Evolutionary conservation across 352 stramenopile genomes (phyloP).

Genomic region (Phytopythium ostracodes): DNA sequence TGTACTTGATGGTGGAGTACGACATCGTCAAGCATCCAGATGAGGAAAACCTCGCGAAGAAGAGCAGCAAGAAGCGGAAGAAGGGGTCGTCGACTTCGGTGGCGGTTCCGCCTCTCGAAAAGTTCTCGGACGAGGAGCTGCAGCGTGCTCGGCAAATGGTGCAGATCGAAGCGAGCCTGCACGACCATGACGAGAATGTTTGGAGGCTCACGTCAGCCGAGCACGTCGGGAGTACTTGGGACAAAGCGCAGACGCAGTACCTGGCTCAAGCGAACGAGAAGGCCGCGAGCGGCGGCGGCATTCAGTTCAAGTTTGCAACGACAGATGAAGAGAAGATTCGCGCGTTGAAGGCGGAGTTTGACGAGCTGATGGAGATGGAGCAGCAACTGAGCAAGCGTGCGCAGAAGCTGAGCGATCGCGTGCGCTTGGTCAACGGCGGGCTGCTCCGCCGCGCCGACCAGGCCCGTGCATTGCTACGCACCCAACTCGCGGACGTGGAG

Average conservation of each 20-base stretch:
- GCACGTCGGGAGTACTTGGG: slow-evolving; percentile 29
- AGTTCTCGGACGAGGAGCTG: slow-evolving; percentile 64
- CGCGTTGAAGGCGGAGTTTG: slow-evolving; percentile 54
- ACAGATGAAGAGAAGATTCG: slow-evolving; percentile 38
- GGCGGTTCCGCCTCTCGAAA: slow-evolving; percentile 21
- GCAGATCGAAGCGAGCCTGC: slow-evolving; percentile 69
- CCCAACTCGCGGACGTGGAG: slow-evolving; percentile 37
- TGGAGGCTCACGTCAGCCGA: slow-evolving; percentile 30
- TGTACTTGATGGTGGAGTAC: slow-evolving; percentile 60
- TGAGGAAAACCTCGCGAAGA: slow-evolving; percentile 28
- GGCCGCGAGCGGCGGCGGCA: slow-evolving; percentile 9
- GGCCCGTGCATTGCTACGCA: slow-evolving; percentile 27
- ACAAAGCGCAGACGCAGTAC: slow-evolving; percentile 30
- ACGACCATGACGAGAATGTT: slow-evolving; percentile 17
- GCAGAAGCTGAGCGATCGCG: slow-evolving; percentile 72
- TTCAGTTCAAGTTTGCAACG: slow-evolving; percentile 43
- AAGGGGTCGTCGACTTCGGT: slow-evolving; percentile 24
- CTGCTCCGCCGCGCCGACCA: slow-evolving; percentile 46
- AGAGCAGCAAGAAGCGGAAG: slow-evolving; percentile 60
- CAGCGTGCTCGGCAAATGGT: slow-evolving; percentile 70
- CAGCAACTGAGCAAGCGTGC: slow-evolving; percentile 57
- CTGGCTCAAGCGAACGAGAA: slow-evolving; percentile 24
- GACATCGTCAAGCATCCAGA: slow-evolving; percentile 53
- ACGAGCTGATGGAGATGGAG: slow-evolving; percentile 61
- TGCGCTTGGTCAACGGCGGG: slow-evolving; percentile 55